phyloP scores from a whole-genome alignment of 164 flowering plant genomes.

The Amborella trichopoda region DNA sequence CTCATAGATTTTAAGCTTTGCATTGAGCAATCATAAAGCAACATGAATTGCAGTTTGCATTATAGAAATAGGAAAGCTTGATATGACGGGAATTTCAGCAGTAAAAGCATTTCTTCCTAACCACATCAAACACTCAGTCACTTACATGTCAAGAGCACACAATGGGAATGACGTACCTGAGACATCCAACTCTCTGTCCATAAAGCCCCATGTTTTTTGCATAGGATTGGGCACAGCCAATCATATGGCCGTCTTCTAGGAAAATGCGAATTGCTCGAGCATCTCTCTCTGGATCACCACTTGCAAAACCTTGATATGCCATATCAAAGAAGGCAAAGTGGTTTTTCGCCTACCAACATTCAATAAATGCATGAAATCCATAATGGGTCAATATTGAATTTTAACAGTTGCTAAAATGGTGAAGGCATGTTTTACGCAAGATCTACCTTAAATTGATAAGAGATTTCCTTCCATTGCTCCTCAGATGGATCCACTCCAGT shows the following conservation, averaged over 20 bases:
- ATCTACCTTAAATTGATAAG: slow-evolving; percentile 62
- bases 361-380: background rate
- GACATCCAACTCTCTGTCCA: slow-evolving; percentile 97
- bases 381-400: background rate
- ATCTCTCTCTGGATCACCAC: slow-evolving; percentile 92
- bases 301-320: slow-evolving; percentile 99
- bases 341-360: slow-evolving; percentile 44
- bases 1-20: too few species aligned
- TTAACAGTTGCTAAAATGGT: background rate
- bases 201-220: slow-evolving; percentile 99
- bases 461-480: slow-evolving; percentile 93
- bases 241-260: slow-evolving; percentile 85
- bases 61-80: too few species aligned
- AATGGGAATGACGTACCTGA: too few species aligned
- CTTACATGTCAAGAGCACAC: too few species aligned
- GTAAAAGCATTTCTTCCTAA: too few species aligned
- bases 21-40: too few species aligned
- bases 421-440: background rate
- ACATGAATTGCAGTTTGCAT: too few species aligned
- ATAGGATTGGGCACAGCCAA: slow-evolving; percentile 90
- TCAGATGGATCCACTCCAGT: slow-evolving; percentile 98
- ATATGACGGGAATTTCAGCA: too few species aligned
- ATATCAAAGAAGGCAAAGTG: slow-evolving; percentile 95
- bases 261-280: slow-evolving; percentile 86
- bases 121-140: too few species aligned